Evolutionary conservation across 1,139 yeast genomes (phyloP).

Genomic region (Waltiozyma sp.): DNA sequence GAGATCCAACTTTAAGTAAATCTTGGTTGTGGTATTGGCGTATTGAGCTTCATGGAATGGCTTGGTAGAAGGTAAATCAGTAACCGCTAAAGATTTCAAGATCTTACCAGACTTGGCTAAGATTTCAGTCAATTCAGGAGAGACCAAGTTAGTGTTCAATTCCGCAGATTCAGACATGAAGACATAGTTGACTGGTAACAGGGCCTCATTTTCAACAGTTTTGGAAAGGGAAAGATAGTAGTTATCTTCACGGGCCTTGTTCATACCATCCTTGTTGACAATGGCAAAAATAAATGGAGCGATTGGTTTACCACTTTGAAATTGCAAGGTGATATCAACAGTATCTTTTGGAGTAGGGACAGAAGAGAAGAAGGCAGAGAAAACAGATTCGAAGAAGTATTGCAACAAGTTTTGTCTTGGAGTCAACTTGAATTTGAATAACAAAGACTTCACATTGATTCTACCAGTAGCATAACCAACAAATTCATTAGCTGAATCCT

Average conservation of each 20-base stretch:
- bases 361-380: constrained; percentile 29
- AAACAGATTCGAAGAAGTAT: constrained; percentile 43
- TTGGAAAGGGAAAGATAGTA: constrained; percentile 79
- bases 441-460: constrained; percentile 54
- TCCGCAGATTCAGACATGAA: constrained; percentile 87
- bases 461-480: constrained; percentile 87
- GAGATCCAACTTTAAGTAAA: constrained; percentile 41
- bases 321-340: constrained; percentile 35
- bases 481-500: constrained; percentile 63
- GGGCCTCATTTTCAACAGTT: constrained; percentile 53
- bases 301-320: constrained; percentile 21
- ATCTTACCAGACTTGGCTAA: constrained; percentile 39
- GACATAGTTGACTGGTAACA: constrained; percentile 63
- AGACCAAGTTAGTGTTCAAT: constrained; percentile 54
- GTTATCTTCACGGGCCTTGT: constrained; percentile 59
- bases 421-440: constrained; percentile 50
- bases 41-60: constrained; percentile 37
- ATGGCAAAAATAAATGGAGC: constrained; percentile 60
- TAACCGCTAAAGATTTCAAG: constrained; percentile 60
- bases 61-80: constrained; percentile 67
- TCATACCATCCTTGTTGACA: constrained; percentile 81
- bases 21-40: constrained; percentile 38
- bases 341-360: constrained; percentile 47
- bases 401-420: constrained; percentile 76
- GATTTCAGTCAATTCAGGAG: constrained; percentile 39